Percentiles rank a stretch among this genome's conserved stretches.
Evolutionary conservation across 768 basidiomycete species (phyloP).

Genomic region (Infundibulicybe gibba): DNA sequence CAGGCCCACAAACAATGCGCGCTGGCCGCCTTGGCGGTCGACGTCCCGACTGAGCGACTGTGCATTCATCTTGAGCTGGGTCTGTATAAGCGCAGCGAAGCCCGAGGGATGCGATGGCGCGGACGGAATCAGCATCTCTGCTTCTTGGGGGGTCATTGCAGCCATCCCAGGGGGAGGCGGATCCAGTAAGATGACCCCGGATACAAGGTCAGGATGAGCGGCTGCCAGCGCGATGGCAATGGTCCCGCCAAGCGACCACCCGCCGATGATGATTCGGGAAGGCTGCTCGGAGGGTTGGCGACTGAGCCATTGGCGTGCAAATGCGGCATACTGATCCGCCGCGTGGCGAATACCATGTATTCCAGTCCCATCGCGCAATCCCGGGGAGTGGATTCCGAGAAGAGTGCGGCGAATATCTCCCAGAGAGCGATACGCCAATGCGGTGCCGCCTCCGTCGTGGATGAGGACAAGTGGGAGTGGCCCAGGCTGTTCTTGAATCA

Average conservation of each 20-base stretch:
- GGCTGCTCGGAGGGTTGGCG: not conserved
- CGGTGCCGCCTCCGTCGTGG: slow-evolving; percentile 3
- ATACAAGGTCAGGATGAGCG: slow-evolving; percentile 2
- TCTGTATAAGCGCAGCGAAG: not conserved
- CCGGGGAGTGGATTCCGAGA: slow-evolving; percentile 3
- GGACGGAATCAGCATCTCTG: not conserved
- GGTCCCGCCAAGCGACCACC: slow-evolving; percentile 5
- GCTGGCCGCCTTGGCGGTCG: not conserved
- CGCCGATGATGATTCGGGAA: not conserved
- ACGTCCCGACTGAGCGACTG: not conserved
- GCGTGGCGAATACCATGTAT: slow-evolving; percentile 1
- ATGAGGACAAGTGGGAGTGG: slow-evolving; percentile 2
- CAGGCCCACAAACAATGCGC: not conserved
- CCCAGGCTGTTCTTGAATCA: slow-evolving; percentile 1
- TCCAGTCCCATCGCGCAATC: not conserved
- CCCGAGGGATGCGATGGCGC: not conserved
- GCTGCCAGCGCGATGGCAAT: slow-evolving; percentile 2
- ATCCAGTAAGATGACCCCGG: slow-evolving; percentile 1
- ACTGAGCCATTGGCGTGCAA: not conserved
- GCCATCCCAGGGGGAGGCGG: slow-evolving; percentile 1
- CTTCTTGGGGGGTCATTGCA: not conserved
- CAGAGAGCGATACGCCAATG: slow-evolving; percentile 1
- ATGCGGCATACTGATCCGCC: not conserved
- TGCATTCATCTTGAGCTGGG: not conserved
- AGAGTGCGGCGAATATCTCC: slow-evolving; percentile 1